phyloP scores from a whole-genome alignment of 805 yeast genomes.

The Debaryomyces prosopidis region DNA sequence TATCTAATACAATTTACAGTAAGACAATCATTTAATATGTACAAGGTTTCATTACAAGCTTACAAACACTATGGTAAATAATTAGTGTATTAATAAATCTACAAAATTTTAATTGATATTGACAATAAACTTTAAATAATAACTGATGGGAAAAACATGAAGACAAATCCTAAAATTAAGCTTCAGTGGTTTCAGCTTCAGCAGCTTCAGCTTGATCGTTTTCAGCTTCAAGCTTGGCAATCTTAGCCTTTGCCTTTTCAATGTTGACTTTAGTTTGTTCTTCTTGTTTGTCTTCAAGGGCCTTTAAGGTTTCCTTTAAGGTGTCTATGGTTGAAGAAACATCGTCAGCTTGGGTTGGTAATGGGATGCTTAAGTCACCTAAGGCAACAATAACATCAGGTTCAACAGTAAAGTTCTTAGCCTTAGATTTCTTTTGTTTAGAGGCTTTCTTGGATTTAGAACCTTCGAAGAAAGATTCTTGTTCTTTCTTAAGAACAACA shows the following conservation, averaged over 20 bases:
- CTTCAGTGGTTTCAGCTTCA: constrained; percentile 10
- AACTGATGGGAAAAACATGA: not conserved
- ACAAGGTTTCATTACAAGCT: not conserved
- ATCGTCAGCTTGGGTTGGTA: constrained; percentile 78
- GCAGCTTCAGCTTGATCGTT: constrained; percentile 20
- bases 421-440: constrained; percentile 52
- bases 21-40: not conserved
- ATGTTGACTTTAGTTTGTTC: constrained; percentile 76
- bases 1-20: not conserved
- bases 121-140: not conserved
- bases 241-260: constrained; percentile 73
- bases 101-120: not conserved
- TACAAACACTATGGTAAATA: not conserved
- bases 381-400: constrained; percentile 77
- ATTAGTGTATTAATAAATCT: not conserved
- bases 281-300: constrained; percentile 71
- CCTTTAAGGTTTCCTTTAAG: constrained; percentile 70
- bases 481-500: constrained; percentile 63
- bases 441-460: constrained; percentile 39
- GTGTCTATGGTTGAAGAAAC: constrained; percentile 62
- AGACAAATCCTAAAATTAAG: not conserved
- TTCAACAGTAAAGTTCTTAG: constrained; percentile 68
- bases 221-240: constrained; percentile 63
- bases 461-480: constrained; percentile 57
- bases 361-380: constrained; percentile 69